Base-by-base conservation (phyloP, 2,329 filamentous ascomycete species). In the Cladosporium sphaerospermum region DNA sequence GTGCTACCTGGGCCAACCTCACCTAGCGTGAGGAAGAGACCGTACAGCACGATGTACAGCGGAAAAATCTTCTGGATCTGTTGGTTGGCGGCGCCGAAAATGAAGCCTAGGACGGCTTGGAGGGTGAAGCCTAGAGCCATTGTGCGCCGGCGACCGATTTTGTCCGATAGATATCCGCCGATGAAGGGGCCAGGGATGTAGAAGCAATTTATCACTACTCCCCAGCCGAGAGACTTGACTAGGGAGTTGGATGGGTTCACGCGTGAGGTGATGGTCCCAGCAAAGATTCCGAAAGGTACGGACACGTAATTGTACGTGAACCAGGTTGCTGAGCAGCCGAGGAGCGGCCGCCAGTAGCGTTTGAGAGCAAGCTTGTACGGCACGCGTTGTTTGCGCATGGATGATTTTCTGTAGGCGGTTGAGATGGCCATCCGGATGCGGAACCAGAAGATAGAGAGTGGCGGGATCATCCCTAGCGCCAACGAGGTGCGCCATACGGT, bases 201-300 rank as follows among this genome's bases (percentile, higher is more conserved):
- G 69, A 95, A 95, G 56, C 89, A 73, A 67, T 93, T 95, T 73
- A 93, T 83, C 31, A 95, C 79, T 0, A 86, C 89, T 65, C 89
- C 90, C 89, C 89, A 95, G 40, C 89, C 90, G 53, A 95, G 89
- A 14, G 83, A 53, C 58, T 62, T 73, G 57, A 86, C 86, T 60
- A 88, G 89, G 2, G 95, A 73, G 0, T 85, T 79, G 0, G 81
- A 34, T 13, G 58, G 54, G 78, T 5, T 69, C 7, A 89, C 79
- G 54, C 81, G 82, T 36, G 74, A 70, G 0, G 92, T 73, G 61
- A 95, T 92, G 2, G 83, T 79, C 1, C 85, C 84, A 0, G 86
- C 86, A 72, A 93, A 96, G 64, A 95, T 89, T 47, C 86, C 80
- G 65, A 95, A 95, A 0, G 86, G 85, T 66, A 95, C 95, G 2